Evolutionary conservation across 352 stramenopile genomes (phyloP).

Genomic region (Albugo candida): DNA sequence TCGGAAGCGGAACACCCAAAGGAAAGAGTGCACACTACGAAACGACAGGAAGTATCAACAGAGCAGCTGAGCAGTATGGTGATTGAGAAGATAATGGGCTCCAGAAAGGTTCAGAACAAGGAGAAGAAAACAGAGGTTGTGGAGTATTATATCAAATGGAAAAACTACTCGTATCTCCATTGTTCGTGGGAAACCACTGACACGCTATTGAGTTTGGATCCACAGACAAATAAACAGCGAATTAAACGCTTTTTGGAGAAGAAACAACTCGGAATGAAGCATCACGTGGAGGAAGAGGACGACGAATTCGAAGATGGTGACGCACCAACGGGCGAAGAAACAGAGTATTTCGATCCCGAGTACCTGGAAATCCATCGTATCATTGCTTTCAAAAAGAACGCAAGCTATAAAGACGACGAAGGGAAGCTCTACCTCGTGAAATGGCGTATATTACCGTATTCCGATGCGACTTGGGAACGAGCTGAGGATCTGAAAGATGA

Average conservation of each 20-base stretch:
- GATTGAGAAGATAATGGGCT: slow-evolving; percentile 80
- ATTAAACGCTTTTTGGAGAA: slow-evolving; percentile 82
- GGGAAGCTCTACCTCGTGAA: slow-evolving; percentile 73
- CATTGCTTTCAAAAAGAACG: slow-evolving; percentile 54
- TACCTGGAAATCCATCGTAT: slow-evolving; percentile 81
- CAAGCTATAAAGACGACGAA: slow-evolving; percentile 13
- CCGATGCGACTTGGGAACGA: slow-evolving; percentile 74
- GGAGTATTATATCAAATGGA: slow-evolving; percentile 85
- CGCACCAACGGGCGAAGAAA: slow-evolving; percentile 19
- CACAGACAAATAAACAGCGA: slow-evolving; percentile 68
- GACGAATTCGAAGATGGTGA: slow-evolving; percentile 7
- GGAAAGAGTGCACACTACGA: slow-evolving; percentile 4
- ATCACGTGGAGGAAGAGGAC: slow-evolving; percentile 19
- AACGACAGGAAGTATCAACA: slow-evolving; percentile 9
- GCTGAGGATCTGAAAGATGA: slow-evolving; percentile 77
- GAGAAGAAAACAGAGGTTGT: slow-evolving; percentile 15
- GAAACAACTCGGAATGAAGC: slow-evolving; percentile 13
- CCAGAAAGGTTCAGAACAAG: slow-evolving; percentile 14
- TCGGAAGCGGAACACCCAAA: neutral
- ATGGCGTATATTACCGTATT: slow-evolving; percentile 73
- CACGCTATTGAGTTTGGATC: slow-evolving; percentile 54
- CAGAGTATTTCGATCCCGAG: slow-evolving; percentile 81
- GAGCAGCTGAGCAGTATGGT: slow-evolving; percentile 26
- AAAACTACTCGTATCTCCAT: slow-evolving; percentile 78
- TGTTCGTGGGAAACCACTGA: slow-evolving; percentile 66